These are phyloP conservation scores for Musa schizocarpa DNA, from an alignment of 176 grass and related monocot genomes.

Conservation along the genomic window DNA sequence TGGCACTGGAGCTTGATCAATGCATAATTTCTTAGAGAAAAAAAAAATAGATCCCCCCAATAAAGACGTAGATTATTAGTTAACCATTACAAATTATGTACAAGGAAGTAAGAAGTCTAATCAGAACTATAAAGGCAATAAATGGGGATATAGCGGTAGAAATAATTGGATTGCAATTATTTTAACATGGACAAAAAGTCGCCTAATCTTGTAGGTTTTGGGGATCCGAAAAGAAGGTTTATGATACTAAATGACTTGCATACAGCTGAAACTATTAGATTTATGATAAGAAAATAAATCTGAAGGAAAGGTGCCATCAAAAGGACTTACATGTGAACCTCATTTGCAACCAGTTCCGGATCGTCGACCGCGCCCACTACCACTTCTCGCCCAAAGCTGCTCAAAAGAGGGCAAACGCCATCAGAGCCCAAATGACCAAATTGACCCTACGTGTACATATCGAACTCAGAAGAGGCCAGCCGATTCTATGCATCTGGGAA, in stretches of 20 bases:
- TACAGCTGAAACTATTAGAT: too few relatives aligned
- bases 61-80: too few relatives aligned
- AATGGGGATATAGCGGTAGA: not conserved
- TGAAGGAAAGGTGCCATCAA: not conserved
- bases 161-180: not conserved
- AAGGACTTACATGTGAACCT: constrained; percentile 13
- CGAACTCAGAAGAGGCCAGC: not conserved
- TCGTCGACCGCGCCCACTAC: constrained; percentile 21
- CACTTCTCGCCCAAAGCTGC: constrained; percentile 2
- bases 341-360: constrained; percentile 16
- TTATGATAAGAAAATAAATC: not conserved
- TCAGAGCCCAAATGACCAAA: not conserved
- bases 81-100: too few relatives aligned
- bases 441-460: not conserved
- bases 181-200: not conserved
- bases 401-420: not conserved
- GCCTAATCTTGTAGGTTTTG: not conserved
- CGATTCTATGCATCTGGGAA: not conserved
- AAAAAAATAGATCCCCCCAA: too few relatives aligned
- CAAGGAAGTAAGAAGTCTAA: too few relatives aligned
- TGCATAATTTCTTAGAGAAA: too few relatives aligned
- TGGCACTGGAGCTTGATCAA: too few relatives aligned
- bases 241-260: not conserved
- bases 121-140: not conserved
- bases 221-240: not conserved